Evolutionary conservation across 2,329 filamentous ascomycete genomes (phyloP), one percentile per base, ranked within the genome.

Genomic region (Phyllosticta citrichinensis): DNA sequence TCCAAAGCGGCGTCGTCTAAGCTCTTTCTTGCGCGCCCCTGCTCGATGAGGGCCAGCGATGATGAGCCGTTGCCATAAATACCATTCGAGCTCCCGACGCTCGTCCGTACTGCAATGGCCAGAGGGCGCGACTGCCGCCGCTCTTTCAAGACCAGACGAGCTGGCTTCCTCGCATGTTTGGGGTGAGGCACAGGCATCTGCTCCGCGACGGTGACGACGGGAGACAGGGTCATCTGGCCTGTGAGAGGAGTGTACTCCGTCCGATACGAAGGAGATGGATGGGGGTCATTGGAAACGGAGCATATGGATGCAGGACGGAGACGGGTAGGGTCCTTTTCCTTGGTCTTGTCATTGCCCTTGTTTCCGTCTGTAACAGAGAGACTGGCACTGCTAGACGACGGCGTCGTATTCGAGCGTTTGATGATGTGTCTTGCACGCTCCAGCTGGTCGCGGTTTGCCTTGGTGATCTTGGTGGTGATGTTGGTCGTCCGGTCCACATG

Each of bases 181-280:
- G 22, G 27, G 5, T 35, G 19, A 1, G 63, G 63, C 52, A 66
- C 68, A 2, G 66, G 58, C 17, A 69, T 65, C 54, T 72, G 66
- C 60, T 74, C 72, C 2, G 71, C 71, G 3, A 73, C 67, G 9
- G 71, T 67, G 68, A 70, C 70, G n/a, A 69, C 65, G 11, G 71
- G 70, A n/a, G 70, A 70, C 30, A 70, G 62, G 25, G 27, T 56
- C 17, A 57, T 61, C 14, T 56, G 52, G 55, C 62, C 66, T 61
- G 53, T 30, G 22, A 22, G 62, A 24, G 57, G 63, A 47, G 55
- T 57, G 63, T 27, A 60, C 51, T 56, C 64, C 64, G 55, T 58
- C 30, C 19, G 58, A 22, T 27, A 19, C 3, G 40, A 58, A 20
- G 50, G 54, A 11, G 14, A 27, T 9, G 22, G 22, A n/a, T 54